Percentiles rank a stretch among this genome's conserved stretches.
phyloP scores from a whole-genome alignment of 169 alveolate genomes.

The Neospora caninum region DNA sequence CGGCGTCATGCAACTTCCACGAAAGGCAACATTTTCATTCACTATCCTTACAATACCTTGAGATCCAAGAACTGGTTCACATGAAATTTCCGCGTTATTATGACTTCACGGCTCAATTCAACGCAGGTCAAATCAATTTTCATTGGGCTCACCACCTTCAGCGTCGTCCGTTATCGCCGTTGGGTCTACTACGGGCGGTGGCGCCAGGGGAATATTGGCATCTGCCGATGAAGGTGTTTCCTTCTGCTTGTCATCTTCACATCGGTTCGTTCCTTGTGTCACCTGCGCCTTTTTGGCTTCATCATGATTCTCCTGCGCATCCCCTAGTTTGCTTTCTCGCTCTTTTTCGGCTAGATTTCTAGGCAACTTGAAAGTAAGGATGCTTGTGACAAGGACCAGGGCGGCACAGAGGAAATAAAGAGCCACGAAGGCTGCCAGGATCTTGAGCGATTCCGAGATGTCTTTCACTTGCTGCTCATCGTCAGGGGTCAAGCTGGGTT shows the following conservation, averaged over 20 bases:
- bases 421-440: conserved; percentile 24
- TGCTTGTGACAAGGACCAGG: conserved; percentile 3
- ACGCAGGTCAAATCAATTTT: too few species aligned
- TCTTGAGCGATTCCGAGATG: not conserved
- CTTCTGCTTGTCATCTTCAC: not conserved
- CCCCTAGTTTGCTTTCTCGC: not conserved
- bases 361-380: not conserved
- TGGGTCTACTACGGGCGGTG: too few species aligned
- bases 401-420: not conserved
- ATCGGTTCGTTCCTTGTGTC: not conserved
- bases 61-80: too few species aligned
- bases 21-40: too few species aligned
- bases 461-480: conserved; percentile 10
- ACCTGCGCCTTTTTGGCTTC: not conserved
- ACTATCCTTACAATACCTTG: too few species aligned
- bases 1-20: too few species aligned
- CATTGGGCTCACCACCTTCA: too few species aligned
- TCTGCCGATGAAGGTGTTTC: not conserved
- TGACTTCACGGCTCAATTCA: too few species aligned
- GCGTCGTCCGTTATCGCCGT: too few species aligned
- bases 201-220: not conserved
- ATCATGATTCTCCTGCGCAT: not conserved
- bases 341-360: not conserved
- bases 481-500: not conserved
- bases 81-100: too few species aligned